These are phyloP conservation scores for Penicillium ucsense DNA, from an alignment of 495 filamentous ascomycete species.

Conservation along the genomic window DNA sequence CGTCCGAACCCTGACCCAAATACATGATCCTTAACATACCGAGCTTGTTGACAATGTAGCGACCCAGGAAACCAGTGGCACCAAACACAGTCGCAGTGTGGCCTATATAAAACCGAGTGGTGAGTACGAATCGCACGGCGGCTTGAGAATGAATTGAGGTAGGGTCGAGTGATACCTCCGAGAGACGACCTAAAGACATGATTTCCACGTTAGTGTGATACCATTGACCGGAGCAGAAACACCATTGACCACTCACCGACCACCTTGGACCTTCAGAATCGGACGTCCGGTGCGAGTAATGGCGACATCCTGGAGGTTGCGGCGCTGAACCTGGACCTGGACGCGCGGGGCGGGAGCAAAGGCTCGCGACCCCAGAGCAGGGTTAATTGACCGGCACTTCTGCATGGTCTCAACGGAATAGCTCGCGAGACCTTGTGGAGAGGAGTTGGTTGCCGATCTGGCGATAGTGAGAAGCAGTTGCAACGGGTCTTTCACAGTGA, in stretches of 20 bases:
- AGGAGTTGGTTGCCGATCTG: constrained; percentile 23
- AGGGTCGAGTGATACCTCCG: constrained; percentile 52
- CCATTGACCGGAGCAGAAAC: neutral
- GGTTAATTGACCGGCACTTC: constrained; percentile 39
- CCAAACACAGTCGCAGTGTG: constrained; percentile 97
- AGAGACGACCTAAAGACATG: constrained; percentile 55
- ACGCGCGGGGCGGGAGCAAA: constrained; percentile 33
- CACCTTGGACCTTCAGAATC: constrained; percentile 70
- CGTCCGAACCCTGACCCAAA: constrained; percentile 1
- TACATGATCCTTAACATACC: constrained; percentile 44
- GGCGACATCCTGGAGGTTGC: constrained; percentile 63
- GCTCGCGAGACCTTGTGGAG: constrained; percentile 25
- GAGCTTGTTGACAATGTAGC: constrained; percentile 94
- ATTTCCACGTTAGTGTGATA: too few relatives aligned
- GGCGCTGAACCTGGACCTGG: constrained; percentile 38
- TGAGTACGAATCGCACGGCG: constrained; percentile 14
- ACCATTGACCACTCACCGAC: constrained; percentile 52
- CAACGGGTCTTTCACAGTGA: constrained; percentile 20
- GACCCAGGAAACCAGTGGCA: constrained; percentile 89
- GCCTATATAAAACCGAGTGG: constrained; percentile 40
- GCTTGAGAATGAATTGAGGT: constrained; percentile 15
- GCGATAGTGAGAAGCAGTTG: constrained; percentile 21
- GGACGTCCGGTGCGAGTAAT: constrained; percentile 85
- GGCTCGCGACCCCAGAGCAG: constrained; percentile 34
- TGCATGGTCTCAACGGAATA: constrained; percentile 39